Evolutionary conservation across 352 stramenopile genomes (phyloP), one percentile per base, ranked within the genome.

Genomic region (Halophytophthora batemanensis): DNA sequence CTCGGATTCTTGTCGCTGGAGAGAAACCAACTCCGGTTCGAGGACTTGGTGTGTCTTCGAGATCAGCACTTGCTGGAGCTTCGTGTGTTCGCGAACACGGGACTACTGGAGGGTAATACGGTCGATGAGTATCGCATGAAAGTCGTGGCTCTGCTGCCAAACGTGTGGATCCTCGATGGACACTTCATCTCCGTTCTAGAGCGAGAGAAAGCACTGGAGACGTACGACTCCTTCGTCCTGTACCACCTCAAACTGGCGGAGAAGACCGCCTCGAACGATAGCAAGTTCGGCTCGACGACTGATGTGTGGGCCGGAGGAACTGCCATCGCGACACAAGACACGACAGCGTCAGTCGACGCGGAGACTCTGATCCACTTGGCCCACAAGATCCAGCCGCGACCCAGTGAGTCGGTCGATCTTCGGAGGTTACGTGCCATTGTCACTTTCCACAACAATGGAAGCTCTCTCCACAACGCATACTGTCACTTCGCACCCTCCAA

Each of bases 1-100:
- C 58, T 90, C 4, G 78, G 76, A 0, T 90, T 85, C 39, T 59
- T 90, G 18, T 48, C 65, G 15, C 45, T 87, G n/a, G 69, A 84
- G 54, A 42, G 65, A 49, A 83, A 76, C 45, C 61, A 59, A 17
- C 44, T 87, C 6, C 45, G 13, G 8, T 83, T 87, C 47, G 53
- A 69, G 25, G 75, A 84, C 44, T 56, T 90, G 40, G 64, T 75
- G 6, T 73, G 61, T 31, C 63, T 90, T 14, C 72, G 77, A 2
- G 71, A 85, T 23, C 62, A 84, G 14, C 70, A 86, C 46, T 57
- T 87, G 13, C 39, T 87, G 21, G 76, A 87, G 19, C 29, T 90
- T 7, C 61, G 63, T 3, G 43, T 86, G 28, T 6, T 46, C 18
- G 75, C 65, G 14, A 86, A 87, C 13, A 18, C 48, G 19, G 28